Base-by-base conservation (phyloP, 257 asterid genomes). In the Solanum chaucha region DNA sequence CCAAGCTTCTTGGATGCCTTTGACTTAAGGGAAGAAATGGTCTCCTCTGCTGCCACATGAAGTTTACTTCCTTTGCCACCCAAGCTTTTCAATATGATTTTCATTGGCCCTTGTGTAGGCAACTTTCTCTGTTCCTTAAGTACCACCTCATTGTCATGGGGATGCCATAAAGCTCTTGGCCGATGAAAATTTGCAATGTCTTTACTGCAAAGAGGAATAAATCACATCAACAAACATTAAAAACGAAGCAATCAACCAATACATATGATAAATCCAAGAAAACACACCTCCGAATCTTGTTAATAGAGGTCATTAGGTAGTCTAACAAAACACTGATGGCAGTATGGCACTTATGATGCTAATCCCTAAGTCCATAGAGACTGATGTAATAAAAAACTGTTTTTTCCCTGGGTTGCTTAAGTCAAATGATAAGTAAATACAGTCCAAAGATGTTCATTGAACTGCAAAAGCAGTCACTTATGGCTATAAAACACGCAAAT, bases 61-160 rank as follows among this genome's bases (percentile, higher is more conserved):
- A 97, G 95, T 88, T 96, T 97, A 92, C 98, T 93, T 88, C 99
- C 99, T 89, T 94, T 96, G 86, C 99, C 97, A 72, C 99, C 99
- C 94, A 97, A 92, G 92, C 99, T 97, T 94, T 95, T 97, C 92
- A 97, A 86, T 92, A 97, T 95, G 82, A 97, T 91, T 93, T 97
- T 97, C 96, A 96, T 96, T 46, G 98, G 92, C 86, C 99, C 98
- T 72, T 93, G 97, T 41, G 90, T 89, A 84, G 97, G 91, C 87
- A 93, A 91, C 90, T 89, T 93, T 87, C 94, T 93, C 85, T 92
- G 97, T 90, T 93, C 96, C 92, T 93, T 92, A 82, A 95, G 90
- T 85, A 94, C 94, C 84, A 96, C 98, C 92, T 96, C 99, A 91
- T 94, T 96, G 90, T 97, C 97, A 92, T 96, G 99, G 91, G 99